Conservation (phyloP, 768 basidiomycete species). For the Hygrophorus pudorinus region DNA sequence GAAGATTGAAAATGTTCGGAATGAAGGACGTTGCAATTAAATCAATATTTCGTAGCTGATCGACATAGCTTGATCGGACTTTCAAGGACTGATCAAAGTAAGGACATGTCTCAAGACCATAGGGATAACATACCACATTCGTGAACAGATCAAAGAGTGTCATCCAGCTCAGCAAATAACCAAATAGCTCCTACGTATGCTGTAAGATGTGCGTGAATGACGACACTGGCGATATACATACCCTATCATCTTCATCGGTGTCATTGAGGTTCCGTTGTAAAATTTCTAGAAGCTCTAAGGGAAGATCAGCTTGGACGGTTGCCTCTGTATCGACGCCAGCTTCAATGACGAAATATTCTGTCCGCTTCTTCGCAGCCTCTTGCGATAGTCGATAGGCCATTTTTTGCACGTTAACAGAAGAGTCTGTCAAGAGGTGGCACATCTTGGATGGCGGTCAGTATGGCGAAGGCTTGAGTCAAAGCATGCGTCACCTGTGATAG, state of each 20-base stretch:
- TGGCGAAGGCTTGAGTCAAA: background rate
- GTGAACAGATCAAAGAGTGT: slow-evolving; percentile 76
- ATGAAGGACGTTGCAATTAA: slow-evolving; percentile 60
- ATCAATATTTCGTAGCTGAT: slow-evolving; percentile 66
- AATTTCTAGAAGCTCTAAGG: slow-evolving; percentile 55
- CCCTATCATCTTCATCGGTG: slow-evolving; percentile 26
- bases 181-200: slow-evolving; percentile 38
- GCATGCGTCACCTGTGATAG: slow-evolving; percentile 43
- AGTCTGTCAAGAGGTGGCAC: slow-evolving; percentile 68
- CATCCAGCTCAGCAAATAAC: slow-evolving; percentile 83
- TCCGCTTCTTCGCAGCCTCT: slow-evolving; percentile 60
- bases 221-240: slow-evolving; percentile 13
- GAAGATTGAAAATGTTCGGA: slow-evolving; percentile 55
- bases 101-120: background rate
- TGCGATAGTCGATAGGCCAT: slow-evolving; percentile 68
- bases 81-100: slow-evolving; percentile 59
- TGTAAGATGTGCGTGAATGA: slow-evolving; percentile 2
- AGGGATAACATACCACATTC: slow-evolving; percentile 54
- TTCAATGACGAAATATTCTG: slow-evolving; percentile 81
- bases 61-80: slow-evolving; percentile 77
- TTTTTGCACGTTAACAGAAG: slow-evolving; percentile 55
- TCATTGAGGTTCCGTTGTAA: slow-evolving; percentile 40
- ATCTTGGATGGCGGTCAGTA: slow-evolving; percentile 36
- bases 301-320: slow-evolving; percentile 43
- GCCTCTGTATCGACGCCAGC: slow-evolving; percentile 69